Base-by-base conservation (phyloP, 306 rosid species). In the Cucumis cinereus region DNA sequence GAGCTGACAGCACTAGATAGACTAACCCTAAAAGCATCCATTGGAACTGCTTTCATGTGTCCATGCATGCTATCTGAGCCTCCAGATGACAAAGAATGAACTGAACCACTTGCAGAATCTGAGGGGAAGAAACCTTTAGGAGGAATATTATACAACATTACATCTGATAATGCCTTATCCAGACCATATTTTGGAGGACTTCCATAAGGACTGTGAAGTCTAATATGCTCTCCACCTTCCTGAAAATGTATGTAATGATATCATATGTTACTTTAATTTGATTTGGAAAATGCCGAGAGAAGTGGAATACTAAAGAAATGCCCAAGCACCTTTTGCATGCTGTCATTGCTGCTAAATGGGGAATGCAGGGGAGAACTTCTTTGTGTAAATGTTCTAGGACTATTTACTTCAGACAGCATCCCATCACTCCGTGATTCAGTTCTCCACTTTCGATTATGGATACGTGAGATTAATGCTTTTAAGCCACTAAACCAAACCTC, bases 401-500 rank as follows among this genome's bases (percentile, higher is more conserved):
- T 95, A 82, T 90, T 95, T 78, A 92, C 93, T 87, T 90, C 99
- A 70, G 99, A 95, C 56, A 91, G 92, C 83, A 90, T 81, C 76
- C 99, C 93, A 81, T 92, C 99, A 86, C 99, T 95, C 89, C 92
- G 90, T 76, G 99, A 95, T 77, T 95, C 99, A 26, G 96, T 92
- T 87, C 98, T 92, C 99, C 98, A 90, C 88, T 92, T 95, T 69
- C 91, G 87, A 45, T 83, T 87, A 83, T 89, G 97, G 83, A 94
- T 83, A 62, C 96, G 93, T 30, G 96, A 85, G 83, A 95, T 90
- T 81, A 95, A 86, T 64, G 97, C 97, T 88, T 95, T 95, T 82
- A 95, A 85, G 66, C 99, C 99, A 81, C 98, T 92, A 80, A 95
- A 95, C 99, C 99, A 95, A 77, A 88, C 96, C 84, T 95, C 99